Base-by-base conservation (phyloP, 139 green algal species). In the Micractinium conductrix region DNA sequence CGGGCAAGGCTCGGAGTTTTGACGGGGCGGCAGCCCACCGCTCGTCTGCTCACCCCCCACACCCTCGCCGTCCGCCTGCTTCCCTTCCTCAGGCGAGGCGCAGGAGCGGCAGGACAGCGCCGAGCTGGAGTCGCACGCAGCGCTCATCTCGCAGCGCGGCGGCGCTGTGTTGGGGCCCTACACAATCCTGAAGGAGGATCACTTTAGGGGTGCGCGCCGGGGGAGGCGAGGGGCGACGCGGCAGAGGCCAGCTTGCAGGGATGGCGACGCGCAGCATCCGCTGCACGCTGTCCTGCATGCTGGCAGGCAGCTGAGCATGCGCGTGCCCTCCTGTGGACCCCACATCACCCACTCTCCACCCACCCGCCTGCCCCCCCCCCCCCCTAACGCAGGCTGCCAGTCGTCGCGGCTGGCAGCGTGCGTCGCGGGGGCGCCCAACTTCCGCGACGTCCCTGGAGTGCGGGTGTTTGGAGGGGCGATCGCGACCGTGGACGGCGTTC, bases 121-220 rank as follows among this genome's bases (percentile, higher is more conserved):
- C 38, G 73, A 84, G 63, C n/a, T 69, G 73, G 80, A 87, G 30
- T 65, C 65, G 28, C 70, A 62, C n/a, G 76, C 65, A 26, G 80
- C 78, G 35, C 74, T 95, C 28, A 79, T 95, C 9, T 87, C 90
- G 40, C 75, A 87, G 43, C 88, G 95, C 4, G 75, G 28, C 28
- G 93, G 95, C 9, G 88, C 87, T 0, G 94, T 98, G 68, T 92
- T 98, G 53, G 93, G 93, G 1, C 74, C 85, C 0, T 80, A 90
- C 83, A 97, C 96, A 62, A 96, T 98, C 45, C 91, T 99, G 28
- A 99, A 99, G 90, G 91, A 96, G 85, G 96, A 98, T 88, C 94
- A 97, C 88, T 98, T 96, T 87, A 58, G 48, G 24, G 65, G 80
- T 76, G 69, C 22, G 69, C 40, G 7, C 19, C 10, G 30, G 17